A percentile compares a stretch with the other conserved stretches of the same genome.
Conservation (phyloP, 768 basidiomycete species). For the Termitomyces sp. region DNA sequence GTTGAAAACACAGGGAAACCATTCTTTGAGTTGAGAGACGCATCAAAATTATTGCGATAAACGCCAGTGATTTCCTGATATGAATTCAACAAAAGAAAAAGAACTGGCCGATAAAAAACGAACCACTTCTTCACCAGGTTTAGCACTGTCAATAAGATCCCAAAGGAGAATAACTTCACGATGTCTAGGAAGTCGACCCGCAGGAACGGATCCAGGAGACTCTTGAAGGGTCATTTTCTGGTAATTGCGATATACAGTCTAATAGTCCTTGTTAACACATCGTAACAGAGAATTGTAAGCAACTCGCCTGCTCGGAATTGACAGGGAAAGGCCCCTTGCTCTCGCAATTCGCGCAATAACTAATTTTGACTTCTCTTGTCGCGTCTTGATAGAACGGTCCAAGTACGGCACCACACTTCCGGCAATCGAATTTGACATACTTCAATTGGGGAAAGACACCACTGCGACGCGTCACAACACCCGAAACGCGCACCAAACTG, state of each 20-base stretch:
- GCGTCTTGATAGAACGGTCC: slow-evolving; percentile 99
- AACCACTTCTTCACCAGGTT: slow-evolving; percentile 98
- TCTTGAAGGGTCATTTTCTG: slow-evolving; percentile 99
- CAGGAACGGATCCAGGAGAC: slow-evolving; percentile 95
- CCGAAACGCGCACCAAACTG: slow-evolving; percentile 91
- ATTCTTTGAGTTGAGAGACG: slow-evolving; percentile 96
- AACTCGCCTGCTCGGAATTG: slow-evolving; percentile 87
- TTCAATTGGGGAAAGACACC: slow-evolving; percentile 99
- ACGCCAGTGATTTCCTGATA: slow-evolving; percentile 93
- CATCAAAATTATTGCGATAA: slow-evolving; percentile 98
- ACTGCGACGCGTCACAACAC: slow-evolving; percentile 92
- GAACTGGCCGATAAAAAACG: slow-evolving; percentile 23
- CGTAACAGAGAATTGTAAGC: no score
- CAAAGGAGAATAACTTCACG: slow-evolving; percentile 95
- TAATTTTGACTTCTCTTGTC: slow-evolving; percentile 89
- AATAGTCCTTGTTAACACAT: no score
- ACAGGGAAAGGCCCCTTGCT: slow-evolving; percentile 93
- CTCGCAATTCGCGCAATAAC: slow-evolving; percentile 93
- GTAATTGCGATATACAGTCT: slow-evolving; percentile 98
- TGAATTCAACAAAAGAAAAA: slow-evolving; percentile 9
- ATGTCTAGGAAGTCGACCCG: slow-evolving; percentile 94
- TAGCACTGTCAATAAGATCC: slow-evolving; percentile 98
- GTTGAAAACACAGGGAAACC: slow-evolving; percentile 99
- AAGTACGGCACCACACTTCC: slow-evolving; percentile 88
- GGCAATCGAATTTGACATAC: slow-evolving; percentile 98